A percentile compares a stretch with the other conserved stretches of the same genome.
Evolutionary conservation across 257 asterid species (phyloP).

Genomic region (Solanum virginianum): DNA sequence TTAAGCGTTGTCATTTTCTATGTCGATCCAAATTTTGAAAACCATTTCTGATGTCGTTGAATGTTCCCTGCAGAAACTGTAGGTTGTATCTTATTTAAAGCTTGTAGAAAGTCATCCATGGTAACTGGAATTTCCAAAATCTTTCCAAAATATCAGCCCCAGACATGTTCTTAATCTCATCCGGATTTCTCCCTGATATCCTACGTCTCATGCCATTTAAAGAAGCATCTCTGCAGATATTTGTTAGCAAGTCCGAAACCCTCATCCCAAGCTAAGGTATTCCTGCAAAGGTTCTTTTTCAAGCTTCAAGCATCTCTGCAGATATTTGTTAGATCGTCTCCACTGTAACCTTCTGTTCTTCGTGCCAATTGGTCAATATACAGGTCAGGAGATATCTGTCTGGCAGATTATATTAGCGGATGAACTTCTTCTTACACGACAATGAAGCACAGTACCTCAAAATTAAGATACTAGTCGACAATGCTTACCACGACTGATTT

Average conservation of each 20-base stretch:
- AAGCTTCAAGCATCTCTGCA: slow-evolving; percentile 88
- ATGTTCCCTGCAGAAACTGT: slow-evolving; percentile 81
- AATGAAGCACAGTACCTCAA: not conserved
- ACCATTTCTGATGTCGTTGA: slow-evolving; percentile 84
- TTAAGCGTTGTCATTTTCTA: slow-evolving; percentile 1
- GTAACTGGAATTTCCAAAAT: slow-evolving; percentile 9
- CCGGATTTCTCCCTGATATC: slow-evolving; percentile 65
- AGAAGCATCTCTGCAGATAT: slow-evolving; percentile 78
- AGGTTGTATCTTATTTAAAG: slow-evolving; percentile 74
- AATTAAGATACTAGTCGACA: too few species aligned
- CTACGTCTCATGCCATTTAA: slow-evolving; percentile 74
- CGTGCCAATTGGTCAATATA: not conserved
- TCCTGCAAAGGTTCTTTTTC: too few species aligned
- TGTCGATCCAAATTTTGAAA: slow-evolving; percentile 76
- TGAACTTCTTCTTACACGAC: not conserved
- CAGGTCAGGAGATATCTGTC: slow-evolving; percentile 58
- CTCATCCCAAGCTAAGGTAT: too few species aligned
- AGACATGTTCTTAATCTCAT: slow-evolving; percentile 23
- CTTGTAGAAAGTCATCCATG: slow-evolving; percentile 80
- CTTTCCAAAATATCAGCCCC: too few species aligned
- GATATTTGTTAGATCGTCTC: slow-evolving; percentile 65
- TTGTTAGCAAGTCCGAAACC: too few species aligned
- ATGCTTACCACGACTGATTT: too few species aligned
- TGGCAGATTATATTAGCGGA: not conserved
- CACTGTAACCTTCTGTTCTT: not conserved